A percentile compares a stretch with the other conserved stretches of the same genome.
phyloP scores from a whole-genome alignment of 306 rosid genomes.

The Castanospermum australe region DNA sequence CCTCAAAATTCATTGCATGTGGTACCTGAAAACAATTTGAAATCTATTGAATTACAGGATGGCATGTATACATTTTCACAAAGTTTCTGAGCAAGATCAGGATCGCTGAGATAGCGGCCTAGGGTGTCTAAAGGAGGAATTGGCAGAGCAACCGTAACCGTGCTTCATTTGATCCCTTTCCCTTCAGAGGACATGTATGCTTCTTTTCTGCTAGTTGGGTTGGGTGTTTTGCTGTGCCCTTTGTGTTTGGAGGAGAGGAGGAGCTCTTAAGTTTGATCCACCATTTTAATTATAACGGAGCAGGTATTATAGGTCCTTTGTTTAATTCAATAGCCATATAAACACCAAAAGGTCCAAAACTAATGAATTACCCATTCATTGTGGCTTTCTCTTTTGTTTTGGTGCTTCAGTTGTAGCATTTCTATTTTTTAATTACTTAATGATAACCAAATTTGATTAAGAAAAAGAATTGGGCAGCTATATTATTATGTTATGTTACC shows the following conservation, averaged over 20 bases:
- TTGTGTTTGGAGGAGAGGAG: background rate
- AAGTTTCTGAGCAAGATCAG: background rate
- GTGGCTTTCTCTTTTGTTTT: background rate
- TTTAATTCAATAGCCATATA: background rate
- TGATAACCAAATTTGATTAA: background rate
- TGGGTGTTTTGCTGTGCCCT: background rate
- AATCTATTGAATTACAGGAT: background rate
- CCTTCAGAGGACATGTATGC: background rate
- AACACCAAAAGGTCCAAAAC: background rate
- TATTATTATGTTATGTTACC: too few species aligned
- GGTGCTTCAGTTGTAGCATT: background rate
- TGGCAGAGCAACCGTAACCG: background rate
- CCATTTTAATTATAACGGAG: background rate
- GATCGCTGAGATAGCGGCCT: background rate
- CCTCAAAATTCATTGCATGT: background rate
- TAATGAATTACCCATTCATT: background rate
- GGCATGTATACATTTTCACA: background rate
- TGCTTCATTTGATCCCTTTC: background rate
- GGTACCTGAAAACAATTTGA: background rate
- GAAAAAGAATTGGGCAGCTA: background rate
- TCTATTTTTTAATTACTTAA: background rate
- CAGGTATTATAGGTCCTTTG: background rate
- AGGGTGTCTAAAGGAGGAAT: background rate
- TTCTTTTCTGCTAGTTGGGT: background rate
- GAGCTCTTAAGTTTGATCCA: background rate